phyloP scores from a whole-genome alignment of 305 asterid species.

The Solanum hybrid region DNA sequence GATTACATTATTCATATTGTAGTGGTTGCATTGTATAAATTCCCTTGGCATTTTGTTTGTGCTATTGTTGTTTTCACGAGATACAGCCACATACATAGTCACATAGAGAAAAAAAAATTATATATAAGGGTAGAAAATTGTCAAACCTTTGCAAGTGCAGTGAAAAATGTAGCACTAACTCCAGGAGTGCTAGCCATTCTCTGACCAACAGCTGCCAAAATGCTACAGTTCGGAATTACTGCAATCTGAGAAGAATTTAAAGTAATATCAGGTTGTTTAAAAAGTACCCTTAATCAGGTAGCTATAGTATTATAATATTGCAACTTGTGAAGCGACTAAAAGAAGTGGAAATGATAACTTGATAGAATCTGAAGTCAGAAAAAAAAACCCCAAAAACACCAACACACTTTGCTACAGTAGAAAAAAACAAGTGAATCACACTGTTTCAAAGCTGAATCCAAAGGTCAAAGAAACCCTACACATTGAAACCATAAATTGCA shows the following conservation, averaged over 20 bases:
- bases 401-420: background rate
- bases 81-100: background rate
- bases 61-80: background rate
- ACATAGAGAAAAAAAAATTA: too few relatives aligned
- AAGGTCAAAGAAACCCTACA: background rate
- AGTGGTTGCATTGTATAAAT: background rate
- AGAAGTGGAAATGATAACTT: background rate
- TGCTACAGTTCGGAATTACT: constrained; percentile 85
- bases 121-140: constrained; percentile 4
- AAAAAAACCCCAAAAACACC: background rate
- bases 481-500: background rate
- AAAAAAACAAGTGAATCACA: background rate
- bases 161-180: constrained; percentile 94
- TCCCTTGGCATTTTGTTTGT: background rate
- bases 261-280: background rate
- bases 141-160: constrained; percentile 93
- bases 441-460: background rate
- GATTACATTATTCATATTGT: background rate
- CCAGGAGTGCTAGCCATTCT: constrained; percentile 99
- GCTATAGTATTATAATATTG: background rate
- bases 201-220: constrained; percentile 97
- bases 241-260: constrained; percentile 54
- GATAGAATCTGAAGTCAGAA: background rate
- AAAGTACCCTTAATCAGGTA: background rate
- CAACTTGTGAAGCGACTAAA: background rate